Percentiles rank a stretch among this genome's conserved stretches.
Evolutionary conservation across 1,284 basidiomycete genomes (phyloP).

Genomic region (Meira miltonrushii): DNA sequence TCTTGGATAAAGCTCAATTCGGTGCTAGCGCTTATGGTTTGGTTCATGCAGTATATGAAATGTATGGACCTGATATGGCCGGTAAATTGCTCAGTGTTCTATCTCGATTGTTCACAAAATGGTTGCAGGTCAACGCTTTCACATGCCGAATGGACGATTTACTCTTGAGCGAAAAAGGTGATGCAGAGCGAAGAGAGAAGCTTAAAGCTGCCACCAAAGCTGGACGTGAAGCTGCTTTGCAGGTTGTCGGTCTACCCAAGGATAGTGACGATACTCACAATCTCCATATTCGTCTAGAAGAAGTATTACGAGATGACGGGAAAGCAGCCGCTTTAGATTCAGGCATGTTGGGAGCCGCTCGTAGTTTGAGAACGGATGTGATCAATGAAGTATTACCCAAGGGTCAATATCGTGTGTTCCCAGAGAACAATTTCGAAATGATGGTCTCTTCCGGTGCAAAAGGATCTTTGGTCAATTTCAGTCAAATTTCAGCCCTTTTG

Average conservation of each 20-base stretch:
- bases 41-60: constrained; percentile 95
- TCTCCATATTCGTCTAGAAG: constrained; percentile 64
- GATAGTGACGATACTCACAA: constrained; percentile 57
- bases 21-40: constrained; percentile 94
- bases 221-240: constrained; percentile 78
- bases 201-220: constrained; percentile 66
- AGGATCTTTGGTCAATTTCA: constrained; percentile 93
- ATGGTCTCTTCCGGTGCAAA: constrained; percentile 99
- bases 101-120: constrained; percentile 91
- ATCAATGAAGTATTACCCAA: constrained; percentile 73
- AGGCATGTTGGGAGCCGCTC: constrained; percentile 62
- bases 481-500: constrained; percentile 92
- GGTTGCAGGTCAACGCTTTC: constrained; percentile 92
- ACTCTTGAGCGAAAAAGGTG: constrained; percentile 76
- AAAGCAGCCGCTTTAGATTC: constrained; percentile 96
- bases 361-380: constrained; percentile 76
- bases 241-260: constrained; percentile 56
- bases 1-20: constrained; percentile 95
- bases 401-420: constrained; percentile 69
- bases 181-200: constrained; percentile 66
- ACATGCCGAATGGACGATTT: constrained; percentile 99
- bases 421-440: constrained; percentile 98
- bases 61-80: constrained; percentile 87
- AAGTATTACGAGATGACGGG: constrained; percentile 90
- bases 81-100: constrained; percentile 88